Conservation (phyloP, 2,329 filamentous ascomycete species). For the Bipolaris oryzae region DNA sequence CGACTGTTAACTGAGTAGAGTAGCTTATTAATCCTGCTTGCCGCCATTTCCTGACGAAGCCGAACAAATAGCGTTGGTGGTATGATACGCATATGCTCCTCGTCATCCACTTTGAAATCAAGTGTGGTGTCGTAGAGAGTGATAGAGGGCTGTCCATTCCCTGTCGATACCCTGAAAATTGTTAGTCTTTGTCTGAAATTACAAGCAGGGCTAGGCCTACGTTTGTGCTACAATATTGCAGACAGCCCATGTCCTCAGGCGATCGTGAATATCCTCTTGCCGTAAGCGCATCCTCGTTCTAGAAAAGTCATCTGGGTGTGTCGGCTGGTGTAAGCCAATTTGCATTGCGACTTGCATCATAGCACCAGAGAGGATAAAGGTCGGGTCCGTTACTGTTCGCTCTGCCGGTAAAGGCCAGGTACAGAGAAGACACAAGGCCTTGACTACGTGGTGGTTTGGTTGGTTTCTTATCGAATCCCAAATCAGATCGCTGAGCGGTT, state of each 20-base stretch:
- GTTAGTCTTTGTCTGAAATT: constrained; percentile 21
- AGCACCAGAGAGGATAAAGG: constrained; percentile 78
- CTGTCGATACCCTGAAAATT: constrained; percentile 71
- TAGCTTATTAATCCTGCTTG: constrained; percentile 47
- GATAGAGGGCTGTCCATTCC: constrained; percentile 80
- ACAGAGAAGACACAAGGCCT: constrained; percentile 78
- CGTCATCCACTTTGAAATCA: constrained; percentile 47
- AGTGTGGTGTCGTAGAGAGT: constrained; percentile 78
- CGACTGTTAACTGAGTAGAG: constrained; percentile 44
- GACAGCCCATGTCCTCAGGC: constrained; percentile 81
- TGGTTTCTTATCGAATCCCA: constrained; percentile 82
- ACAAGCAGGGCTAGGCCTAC: constrained; percentile 45
- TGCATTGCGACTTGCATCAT: constrained; percentile 90
- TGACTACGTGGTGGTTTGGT: constrained; percentile 79
- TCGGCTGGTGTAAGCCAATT: constrained; percentile 80
- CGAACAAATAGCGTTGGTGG: constrained; percentile 46
- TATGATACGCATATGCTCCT: constrained; percentile 47
- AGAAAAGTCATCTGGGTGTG: constrained; percentile 83
- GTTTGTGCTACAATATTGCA: constrained; percentile 83
- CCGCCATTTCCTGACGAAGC: constrained; percentile 48
- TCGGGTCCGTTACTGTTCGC: constrained; percentile 78
- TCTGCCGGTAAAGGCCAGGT: constrained; percentile 85
- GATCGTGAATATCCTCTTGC: constrained; percentile 78
- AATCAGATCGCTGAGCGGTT: constrained; percentile 70
- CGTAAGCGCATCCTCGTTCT: constrained; percentile 75